A percentile compares a stretch with the other conserved stretches of the same genome.
phyloP scores from a whole-genome alignment of 2,329 filamentous ascomycete species.

The Fusarium sp. region DNA sequence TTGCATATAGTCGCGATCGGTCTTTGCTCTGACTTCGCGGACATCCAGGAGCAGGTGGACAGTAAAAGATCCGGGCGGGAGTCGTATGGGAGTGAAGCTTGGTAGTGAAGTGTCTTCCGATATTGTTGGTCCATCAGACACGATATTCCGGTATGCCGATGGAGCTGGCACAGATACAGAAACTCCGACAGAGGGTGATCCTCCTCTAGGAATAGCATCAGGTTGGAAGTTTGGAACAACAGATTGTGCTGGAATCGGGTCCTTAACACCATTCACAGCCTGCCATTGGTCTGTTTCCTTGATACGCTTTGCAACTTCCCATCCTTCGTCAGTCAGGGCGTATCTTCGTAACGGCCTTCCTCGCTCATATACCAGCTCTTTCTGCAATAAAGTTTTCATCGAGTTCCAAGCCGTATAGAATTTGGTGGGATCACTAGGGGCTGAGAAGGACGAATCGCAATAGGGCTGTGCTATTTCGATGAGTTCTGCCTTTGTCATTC shows the following conservation, averaged over 20 bases:
- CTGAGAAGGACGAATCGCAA: slow-evolving; percentile 77
- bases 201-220: slow-evolving; percentile 5
- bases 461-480: slow-evolving; percentile 75
- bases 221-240: slow-evolving; percentile 5
- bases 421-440: slow-evolving; percentile 71
- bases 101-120: slow-evolving; percentile 51
- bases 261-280: slow-evolving; percentile 36
- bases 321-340: slow-evolving; percentile 77
- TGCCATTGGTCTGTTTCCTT: slow-evolving; percentile 59
- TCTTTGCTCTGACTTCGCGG: slow-evolving; percentile 77
- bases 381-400: slow-evolving; percentile 77
- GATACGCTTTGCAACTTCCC: slow-evolving; percentile 75
- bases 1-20: slow-evolving; percentile 80
- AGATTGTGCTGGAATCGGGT: slow-evolving; percentile 8
- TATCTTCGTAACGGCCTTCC: slow-evolving; percentile 75
- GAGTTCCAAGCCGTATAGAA: slow-evolving; percentile 85
- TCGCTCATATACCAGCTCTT: slow-evolving; percentile 77
- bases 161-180: slow-evolving; percentile 12
- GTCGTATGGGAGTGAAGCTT: slow-evolving; percentile 65
- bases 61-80: slow-evolving; percentile 73
- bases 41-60: slow-evolving; percentile 78
- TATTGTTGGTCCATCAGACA: slow-evolving; percentile 51
- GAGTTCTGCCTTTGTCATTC: slow-evolving; percentile 73
- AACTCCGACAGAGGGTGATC: slow-evolving; percentile 34
- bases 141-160: slow-evolving; percentile 50